Evolutionary conservation across 768 basidiomycete genomes (phyloP).

Genomic region (Ramaria sp.): DNA sequence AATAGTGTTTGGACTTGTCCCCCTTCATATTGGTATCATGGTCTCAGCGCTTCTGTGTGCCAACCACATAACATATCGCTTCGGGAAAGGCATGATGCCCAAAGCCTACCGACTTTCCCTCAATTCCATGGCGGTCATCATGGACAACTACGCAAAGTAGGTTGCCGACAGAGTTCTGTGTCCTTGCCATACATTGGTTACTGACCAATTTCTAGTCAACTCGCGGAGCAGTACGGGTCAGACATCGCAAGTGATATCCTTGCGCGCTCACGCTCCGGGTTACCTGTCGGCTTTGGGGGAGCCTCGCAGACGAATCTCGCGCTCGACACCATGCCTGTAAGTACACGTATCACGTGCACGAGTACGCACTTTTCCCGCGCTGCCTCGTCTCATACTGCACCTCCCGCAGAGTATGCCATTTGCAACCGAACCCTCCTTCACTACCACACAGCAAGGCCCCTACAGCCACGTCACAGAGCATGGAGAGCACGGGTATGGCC

Average conservation of each 20-base stretch:
- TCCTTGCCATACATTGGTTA: conserved; percentile 8
- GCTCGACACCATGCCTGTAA: background rate
- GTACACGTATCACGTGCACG: no score
- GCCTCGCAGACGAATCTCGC: background rate
- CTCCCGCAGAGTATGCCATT: background rate
- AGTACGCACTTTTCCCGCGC: background rate
- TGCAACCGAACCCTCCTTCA: background rate
- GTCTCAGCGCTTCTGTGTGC: conserved; percentile 26
- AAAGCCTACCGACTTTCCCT: conserved; percentile 30
- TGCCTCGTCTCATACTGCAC: background rate
- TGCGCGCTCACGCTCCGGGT: conserved; percentile 34
- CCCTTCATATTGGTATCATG: conserved; percentile 26
- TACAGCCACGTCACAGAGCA: background rate
- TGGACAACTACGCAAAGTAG: conserved; percentile 22
- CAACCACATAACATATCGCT: conserved; percentile 33
- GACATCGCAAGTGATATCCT: conserved; percentile 52
- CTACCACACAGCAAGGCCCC: background rate
- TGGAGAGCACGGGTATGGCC: no score
- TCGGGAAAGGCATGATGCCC: conserved; percentile 35
- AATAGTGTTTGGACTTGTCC: conserved; percentile 26
- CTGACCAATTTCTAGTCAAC: conserved; percentile 35
- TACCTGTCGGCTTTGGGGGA: background rate
- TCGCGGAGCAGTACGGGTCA: conserved; percentile 63
- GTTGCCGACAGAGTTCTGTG: background rate
- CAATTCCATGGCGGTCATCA: conserved; percentile 28